phyloP scores from a whole-genome alignment of 31 red algal species.

The Endocladia muricata region DNA sequence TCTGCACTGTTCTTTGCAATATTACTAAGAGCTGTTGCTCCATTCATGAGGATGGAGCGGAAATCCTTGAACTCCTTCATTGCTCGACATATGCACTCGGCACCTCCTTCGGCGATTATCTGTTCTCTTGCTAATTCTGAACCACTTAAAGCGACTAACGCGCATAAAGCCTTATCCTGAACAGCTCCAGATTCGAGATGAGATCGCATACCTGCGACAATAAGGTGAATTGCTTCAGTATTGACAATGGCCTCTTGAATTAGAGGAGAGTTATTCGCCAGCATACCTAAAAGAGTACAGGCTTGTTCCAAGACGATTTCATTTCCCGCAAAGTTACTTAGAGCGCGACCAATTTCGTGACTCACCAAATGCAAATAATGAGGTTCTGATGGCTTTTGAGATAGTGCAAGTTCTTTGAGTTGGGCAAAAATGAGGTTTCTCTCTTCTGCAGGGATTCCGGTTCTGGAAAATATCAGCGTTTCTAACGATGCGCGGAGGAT shows the following conservation, averaged over 20 bases:
- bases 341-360: constrained; percentile 12
- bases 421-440: too few relatives aligned
- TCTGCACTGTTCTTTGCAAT: constrained; percentile 26
- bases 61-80: constrained; percentile 49
- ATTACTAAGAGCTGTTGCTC: constrained; percentile 51
- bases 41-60: constrained; percentile 16
- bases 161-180: constrained; percentile 27
- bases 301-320: constrained; percentile 27
- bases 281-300: constrained; percentile 21
- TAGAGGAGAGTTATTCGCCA: constrained; percentile 17
- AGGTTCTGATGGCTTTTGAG: too few relatives aligned
- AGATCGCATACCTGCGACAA: constrained; percentile 19
- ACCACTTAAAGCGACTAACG: constrained; percentile 33
- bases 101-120: constrained; percentile 38
- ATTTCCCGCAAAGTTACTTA: constrained; percentile 20
- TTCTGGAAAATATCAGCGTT: too few relatives aligned
- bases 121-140: constrained; percentile 10
- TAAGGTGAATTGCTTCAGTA: constrained; percentile 18
- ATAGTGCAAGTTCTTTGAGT: too few relatives aligned
- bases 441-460: too few relatives aligned
- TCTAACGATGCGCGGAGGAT: too few relatives aligned
- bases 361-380: too few relatives aligned
- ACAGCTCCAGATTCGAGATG: constrained; percentile 12
- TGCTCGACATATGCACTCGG: constrained; percentile 25
- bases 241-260: constrained; percentile 11